A percentile compares a stretch with the other conserved stretches of the same genome.
These are phyloP conservation scores for Dichotomopilus funicola DNA, from an alignment of 2,329 filamentous ascomycete genomes.

Conservation along the genomic window DNA sequence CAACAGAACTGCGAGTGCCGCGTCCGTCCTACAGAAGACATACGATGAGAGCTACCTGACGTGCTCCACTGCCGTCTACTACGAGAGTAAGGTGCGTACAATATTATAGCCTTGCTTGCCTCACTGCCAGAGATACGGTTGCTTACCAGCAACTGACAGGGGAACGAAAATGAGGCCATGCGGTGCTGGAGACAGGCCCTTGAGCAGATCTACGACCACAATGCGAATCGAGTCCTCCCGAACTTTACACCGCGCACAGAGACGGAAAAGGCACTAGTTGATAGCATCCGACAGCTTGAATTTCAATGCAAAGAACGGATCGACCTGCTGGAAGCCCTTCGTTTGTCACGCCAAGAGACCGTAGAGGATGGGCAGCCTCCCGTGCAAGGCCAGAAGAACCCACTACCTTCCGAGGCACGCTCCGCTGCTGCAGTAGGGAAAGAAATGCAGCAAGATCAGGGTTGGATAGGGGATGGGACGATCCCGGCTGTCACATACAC, in stretches of 20 bases:
- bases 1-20: slow-evolving; percentile 38
- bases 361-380: slow-evolving; percentile 25
- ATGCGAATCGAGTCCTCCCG: slow-evolving; percentile 65
- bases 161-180: slow-evolving; percentile 84
- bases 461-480: slow-evolving; percentile 73
- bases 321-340: slow-evolving; percentile 76
- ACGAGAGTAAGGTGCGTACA: slow-evolving; percentile 73
- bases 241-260: slow-evolving; percentile 67
- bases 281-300: slow-evolving; percentile 77
- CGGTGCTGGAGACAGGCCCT: slow-evolving; percentile 85
- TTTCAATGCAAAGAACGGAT: slow-evolving; percentile 90
- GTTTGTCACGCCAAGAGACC: slow-evolving; percentile 49
- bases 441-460: slow-evolving; percentile 30
- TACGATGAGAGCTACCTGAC: slow-evolving; percentile 95
- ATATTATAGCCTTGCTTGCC: not conserved
- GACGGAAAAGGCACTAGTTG: slow-evolving; percentile 74
- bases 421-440: slow-evolving; percentile 6
- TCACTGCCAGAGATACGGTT: not conserved
- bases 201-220: slow-evolving; percentile 81
- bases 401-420: slow-evolving; percentile 20
- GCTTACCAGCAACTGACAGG: slow-evolving; percentile 44
- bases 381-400: slow-evolving; percentile 17
- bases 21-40: slow-evolving; percentile 83
- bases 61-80: slow-evolving; percentile 93
- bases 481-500: slow-evolving; percentile 74